phyloP scores from a whole-genome alignment of 495 filamentous ascomycete species.

The Penicillium subrubescens region DNA sequence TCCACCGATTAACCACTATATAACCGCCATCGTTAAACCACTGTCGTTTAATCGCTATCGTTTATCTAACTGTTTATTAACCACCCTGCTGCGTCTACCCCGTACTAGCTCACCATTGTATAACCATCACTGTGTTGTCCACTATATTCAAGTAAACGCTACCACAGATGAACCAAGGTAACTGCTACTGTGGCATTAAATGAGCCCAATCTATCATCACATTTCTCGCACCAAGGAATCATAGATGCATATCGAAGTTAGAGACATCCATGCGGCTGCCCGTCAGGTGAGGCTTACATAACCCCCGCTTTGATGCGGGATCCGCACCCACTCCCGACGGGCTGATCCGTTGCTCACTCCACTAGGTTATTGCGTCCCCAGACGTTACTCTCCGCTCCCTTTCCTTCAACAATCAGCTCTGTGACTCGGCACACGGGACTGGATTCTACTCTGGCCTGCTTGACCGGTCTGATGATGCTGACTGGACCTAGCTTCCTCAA shows the following conservation, averaged over 20 bases:
- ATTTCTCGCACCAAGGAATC: background rate
- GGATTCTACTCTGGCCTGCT: background rate
- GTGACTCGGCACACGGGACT: background rate
- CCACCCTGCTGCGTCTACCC: too few species aligned
- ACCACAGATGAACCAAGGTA: too few species aligned
- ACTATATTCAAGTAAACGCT: too few species aligned
- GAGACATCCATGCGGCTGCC: too few species aligned
- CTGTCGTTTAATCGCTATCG: too few species aligned
- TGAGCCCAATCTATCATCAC: background rate
- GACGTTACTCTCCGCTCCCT: constrained; percentile 10
- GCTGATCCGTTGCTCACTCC: constrained; percentile 21
- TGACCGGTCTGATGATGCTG: background rate
- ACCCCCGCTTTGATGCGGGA: constrained; percentile 11
- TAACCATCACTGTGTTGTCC: too few species aligned
- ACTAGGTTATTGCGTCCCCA: constrained; percentile 24
- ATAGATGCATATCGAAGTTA: background rate
- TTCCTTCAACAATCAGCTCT: background rate
- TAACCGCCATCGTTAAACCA: too few species aligned
- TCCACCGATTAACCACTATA: too few species aligned
- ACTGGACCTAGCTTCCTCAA: background rate
- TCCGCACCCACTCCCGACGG: constrained; percentile 12
- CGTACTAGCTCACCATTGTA: too few species aligned
- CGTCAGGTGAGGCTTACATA: constrained; percentile 11
- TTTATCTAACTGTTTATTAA: too few species aligned
- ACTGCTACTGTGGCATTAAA: too few species aligned